phyloP scores from a whole-genome alignment of 805 yeast species.

The Jamesozyma spencerorum region DNA sequence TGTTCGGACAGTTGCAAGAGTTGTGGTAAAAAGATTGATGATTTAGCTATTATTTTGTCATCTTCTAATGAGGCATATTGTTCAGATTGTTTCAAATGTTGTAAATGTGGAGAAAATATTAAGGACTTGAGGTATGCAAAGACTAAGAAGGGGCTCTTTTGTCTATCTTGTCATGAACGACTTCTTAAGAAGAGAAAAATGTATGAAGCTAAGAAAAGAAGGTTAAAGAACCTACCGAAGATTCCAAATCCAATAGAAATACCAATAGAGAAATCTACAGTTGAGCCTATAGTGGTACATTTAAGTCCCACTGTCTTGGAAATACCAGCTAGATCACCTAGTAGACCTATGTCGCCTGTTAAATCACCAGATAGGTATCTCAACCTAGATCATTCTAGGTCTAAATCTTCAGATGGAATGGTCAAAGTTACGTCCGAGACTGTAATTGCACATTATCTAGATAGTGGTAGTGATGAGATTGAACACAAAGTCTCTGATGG shows the following conservation, averaged over 20 bases:
- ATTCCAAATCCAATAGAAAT: slow-evolving; percentile 4
- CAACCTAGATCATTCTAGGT: not conserved
- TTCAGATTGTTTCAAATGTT: slow-evolving; percentile 80
- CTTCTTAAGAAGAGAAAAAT: slow-evolving; percentile 67
- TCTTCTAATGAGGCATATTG: slow-evolving; percentile 96
- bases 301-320: too few species aligned
- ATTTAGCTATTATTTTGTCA: slow-evolving; percentile 72
- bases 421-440: slow-evolving; percentile 14
- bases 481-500: too few species aligned
- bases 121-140: slow-evolving; percentile 88
- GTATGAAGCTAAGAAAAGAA: slow-evolving; percentile 25
- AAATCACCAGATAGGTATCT: not conserved
- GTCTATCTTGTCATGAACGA: slow-evolving; percentile 87
- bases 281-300: not conserved
- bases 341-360: slow-evolving; percentile 17
- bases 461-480: slow-evolving; percentile 2
- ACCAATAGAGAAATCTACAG: not conserved
- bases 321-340: slow-evolving; percentile 10
- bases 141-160: slow-evolving; percentile 86
- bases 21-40: slow-evolving; percentile 85
- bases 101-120: slow-evolving; percentile 78
- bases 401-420: not conserved
- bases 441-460: slow-evolving; percentile 19
- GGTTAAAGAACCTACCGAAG: slow-evolving; percentile 19
- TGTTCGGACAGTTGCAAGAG: slow-evolving; percentile 88